Base-by-base conservation (phyloP, 495 filamentous ascomycete species). In the Echria macrotheca region DNA sequence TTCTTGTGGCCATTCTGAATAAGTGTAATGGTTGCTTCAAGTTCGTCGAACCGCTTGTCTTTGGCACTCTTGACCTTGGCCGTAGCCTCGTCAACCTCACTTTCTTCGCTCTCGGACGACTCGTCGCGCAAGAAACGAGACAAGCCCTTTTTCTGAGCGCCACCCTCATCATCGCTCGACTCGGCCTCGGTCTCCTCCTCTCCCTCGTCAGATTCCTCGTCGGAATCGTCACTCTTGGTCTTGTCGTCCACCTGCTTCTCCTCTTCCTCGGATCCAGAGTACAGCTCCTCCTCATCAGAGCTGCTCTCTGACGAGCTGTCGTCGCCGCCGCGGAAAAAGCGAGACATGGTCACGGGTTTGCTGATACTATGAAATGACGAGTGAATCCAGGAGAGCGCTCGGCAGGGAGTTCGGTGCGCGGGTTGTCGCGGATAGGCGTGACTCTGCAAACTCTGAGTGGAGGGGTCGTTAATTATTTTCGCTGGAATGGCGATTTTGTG, bases 1-100 rank as follows among this genome's bases (percentile, higher is more conserved):
- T 97, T 99, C 78, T 94, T 96, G 66, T 91, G 75, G 11, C 87
- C 89, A 74, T 99, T 99, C 57, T 96, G 91, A 53, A 97, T 97
- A 50, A 84, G 70, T 62, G 84, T 83, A 48, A 96, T 85, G 35
- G 82, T 95, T 36, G 81, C 79, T 69, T 97, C 94, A 50, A 99
- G 77, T 63, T 95, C 94, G 61, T 96, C 94, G 49, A 89, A 70
- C 32, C 93, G 79, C 77, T 99, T 99, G 69, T 97, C 91, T 72
- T 96, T 97, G 44, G 89, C 91, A 67, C 90, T 96, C 80, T 95
- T 97, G 50, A 94, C 71, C 44, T 87, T 91, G 44, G 82, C 81
- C 49, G 80, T 78, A 36, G 88, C 87, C 50, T 94, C 91, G n/a
- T n/a, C n/a, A 49, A 87, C 87, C 57, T 87, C 86, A 56, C 83